phyloP scores from a whole-genome alignment of 805 yeast species.

The Danielia oregonensis region DNA sequence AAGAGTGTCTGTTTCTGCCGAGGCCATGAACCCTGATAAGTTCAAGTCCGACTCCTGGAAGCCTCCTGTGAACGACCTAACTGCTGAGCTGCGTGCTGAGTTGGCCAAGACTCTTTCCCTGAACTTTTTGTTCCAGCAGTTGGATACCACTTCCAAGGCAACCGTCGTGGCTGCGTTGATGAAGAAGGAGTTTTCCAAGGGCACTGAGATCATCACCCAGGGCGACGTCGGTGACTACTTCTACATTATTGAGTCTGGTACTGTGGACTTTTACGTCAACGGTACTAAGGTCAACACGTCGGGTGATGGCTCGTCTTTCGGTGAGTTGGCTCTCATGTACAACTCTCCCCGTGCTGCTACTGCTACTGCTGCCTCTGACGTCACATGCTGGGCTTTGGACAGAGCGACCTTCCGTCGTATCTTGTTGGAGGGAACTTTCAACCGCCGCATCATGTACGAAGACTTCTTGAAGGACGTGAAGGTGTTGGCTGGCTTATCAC shows the following conservation, averaged over 20 bases:
- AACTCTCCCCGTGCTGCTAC: conserved; percentile 98
- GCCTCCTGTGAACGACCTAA: conserved; percentile 65
- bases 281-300: conserved; percentile 66
- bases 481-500: conserved; percentile 65
- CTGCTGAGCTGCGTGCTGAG: conserved; percentile 60
- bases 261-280: conserved; percentile 76
- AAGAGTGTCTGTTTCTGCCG: conserved; percentile 89
- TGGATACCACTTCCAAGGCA: conserved; percentile 72
- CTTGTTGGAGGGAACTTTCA: conserved; percentile 83
- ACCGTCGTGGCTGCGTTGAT: conserved; percentile 82
- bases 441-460: conserved; percentile 87
- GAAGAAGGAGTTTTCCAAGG: conserved; percentile 59
- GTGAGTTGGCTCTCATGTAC: conserved; percentile 96
- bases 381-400: conserved; percentile 84
- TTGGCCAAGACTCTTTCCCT: conserved; percentile 68
- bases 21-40: conserved; percentile 72
- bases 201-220: conserved; percentile 71
- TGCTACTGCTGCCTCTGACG: conserved; percentile 64
- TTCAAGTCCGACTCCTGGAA: conserved; percentile 66
- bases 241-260: conserved; percentile 80
- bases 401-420: conserved; percentile 90
- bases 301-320: conserved; percentile 89
- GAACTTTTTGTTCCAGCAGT: conserved; percentile 79
- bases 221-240: conserved; percentile 95
- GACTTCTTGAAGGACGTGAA: conserved; percentile 84